A percentile compares a stretch with the other conserved stretches of the same genome.
Evolutionary conservation across 768 basidiomycete genomes (phyloP).

Genomic region (Phylloporus scabripes): DNA sequence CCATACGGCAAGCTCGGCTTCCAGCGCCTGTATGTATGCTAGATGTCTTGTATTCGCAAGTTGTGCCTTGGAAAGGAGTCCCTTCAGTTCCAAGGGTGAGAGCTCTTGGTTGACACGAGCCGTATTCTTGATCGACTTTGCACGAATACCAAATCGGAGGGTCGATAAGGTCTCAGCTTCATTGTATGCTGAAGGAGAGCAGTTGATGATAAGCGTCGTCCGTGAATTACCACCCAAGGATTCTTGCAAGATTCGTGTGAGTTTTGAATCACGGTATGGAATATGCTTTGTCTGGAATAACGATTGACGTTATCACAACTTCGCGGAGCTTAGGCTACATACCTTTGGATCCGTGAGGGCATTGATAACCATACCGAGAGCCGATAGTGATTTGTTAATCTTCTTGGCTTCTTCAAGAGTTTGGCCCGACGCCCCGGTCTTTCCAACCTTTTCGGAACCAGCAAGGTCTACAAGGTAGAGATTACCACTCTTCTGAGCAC

Average conservation of each 20-base stretch:
- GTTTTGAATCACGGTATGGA: conserved; percentile 97
- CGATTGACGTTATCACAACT: conserved; percentile 4
- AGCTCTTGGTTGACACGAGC: conserved; percentile 98
- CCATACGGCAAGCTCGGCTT: conserved; percentile 90
- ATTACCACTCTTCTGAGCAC: conserved; percentile 94
- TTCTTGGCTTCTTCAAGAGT: conserved; percentile 99
- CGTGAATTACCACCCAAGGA: conserved; percentile 93
- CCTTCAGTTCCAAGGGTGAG: conserved; percentile 93
- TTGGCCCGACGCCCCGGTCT: conserved; percentile 98
- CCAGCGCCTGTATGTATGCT: conserved; percentile 82
- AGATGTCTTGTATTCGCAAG: conserved; percentile 77
- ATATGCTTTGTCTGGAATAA: conserved; percentile 80
- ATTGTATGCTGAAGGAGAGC: conserved; percentile 96
- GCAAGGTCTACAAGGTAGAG: conserved; percentile 97
- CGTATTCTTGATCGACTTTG: conserved; percentile 99
- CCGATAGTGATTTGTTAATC: conserved; percentile 98
- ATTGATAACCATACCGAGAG: conserved; percentile 99
- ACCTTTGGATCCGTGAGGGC: conserved; percentile 96
- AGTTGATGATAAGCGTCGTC: conserved; percentile 98
- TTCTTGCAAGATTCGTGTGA: conserved; percentile 98
- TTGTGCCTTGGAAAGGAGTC: conserved; percentile 83
- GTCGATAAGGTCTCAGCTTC: conserved; percentile 95
- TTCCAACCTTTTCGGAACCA: conserved; percentile 98
- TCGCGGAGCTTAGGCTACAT: conserved; percentile 15
- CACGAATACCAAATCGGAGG: conserved; percentile 98